Percentiles rank a stretch among this genome's conserved stretches.
Conservation (phyloP, 2,329 filamentous ascomycete genomes). For the Chrysosphaeria jannelii region DNA sequence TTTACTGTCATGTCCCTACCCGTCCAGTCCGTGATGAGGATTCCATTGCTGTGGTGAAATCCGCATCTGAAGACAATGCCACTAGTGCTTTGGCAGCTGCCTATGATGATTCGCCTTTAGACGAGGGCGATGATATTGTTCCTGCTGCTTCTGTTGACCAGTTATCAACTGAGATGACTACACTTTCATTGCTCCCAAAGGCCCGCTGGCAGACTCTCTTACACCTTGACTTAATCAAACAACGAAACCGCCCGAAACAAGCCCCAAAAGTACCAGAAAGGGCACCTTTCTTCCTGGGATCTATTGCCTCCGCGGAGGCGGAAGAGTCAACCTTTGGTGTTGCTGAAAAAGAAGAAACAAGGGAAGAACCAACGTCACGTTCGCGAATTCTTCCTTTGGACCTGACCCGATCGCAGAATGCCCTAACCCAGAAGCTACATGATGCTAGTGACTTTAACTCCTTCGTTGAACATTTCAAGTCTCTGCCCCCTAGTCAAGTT, state of each 20-base stretch:
- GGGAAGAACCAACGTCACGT: conserved; percentile 5
- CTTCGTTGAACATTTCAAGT: conserved; percentile 53
- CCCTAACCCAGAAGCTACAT: conserved; percentile 25
- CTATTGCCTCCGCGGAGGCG: conserved; percentile 3
- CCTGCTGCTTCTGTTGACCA: conserved; percentile 36
- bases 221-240: conserved; percentile 72
- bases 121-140: conserved; percentile 21
- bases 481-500: conserved; percentile 53
- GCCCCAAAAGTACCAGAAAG: conserved; percentile 77
- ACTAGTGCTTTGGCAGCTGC: conserved; percentile 47
- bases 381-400: conserved; percentile 44
- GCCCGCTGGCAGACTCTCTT: conserved; percentile 84
- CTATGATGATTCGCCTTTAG: conserved; percentile 17
- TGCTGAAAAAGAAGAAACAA: background rate
- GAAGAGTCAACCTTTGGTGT: conserved; percentile 1
- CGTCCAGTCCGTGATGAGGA: conserved; percentile 36
- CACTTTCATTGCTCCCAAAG: conserved; percentile 66
- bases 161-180: conserved; percentile 56
- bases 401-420: conserved; percentile 22
- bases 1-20: conserved; percentile 73
- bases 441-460: conserved; percentile 10
- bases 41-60: conserved; percentile 9
- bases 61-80: conserved; percentile 56
- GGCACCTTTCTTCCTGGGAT: conserved; percentile 24
- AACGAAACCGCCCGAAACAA: conserved; percentile 82